These are phyloP conservation scores for Paramyrothecium sp. DNA, from an alignment of 2,329 filamentous ascomycete species.

Conservation along the genomic window DNA sequence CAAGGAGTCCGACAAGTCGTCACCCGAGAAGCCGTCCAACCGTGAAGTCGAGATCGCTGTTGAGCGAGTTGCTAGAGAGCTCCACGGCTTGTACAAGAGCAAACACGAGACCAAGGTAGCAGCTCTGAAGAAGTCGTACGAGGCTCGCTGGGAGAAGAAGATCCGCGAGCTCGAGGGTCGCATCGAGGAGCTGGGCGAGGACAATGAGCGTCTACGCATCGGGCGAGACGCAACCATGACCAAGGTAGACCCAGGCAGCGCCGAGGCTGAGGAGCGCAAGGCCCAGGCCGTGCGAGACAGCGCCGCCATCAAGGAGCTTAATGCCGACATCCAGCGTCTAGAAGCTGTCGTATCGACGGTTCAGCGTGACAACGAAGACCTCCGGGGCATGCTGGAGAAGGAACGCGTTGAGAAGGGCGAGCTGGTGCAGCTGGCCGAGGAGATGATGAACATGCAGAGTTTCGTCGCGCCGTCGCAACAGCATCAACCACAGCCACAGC, in stretches of 20 bases:
- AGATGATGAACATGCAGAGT: constrained; percentile 73
- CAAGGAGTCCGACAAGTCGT: constrained; percentile 39
- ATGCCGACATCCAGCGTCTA: constrained; percentile 73
- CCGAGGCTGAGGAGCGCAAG: constrained; percentile 49
- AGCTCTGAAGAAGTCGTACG: constrained; percentile 82
- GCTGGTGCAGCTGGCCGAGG: constrained; percentile 76
- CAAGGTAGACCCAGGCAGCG: constrained; percentile 48
- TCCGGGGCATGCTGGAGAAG: constrained; percentile 65
- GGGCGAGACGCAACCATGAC: constrained; percentile 66
- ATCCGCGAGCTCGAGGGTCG: constrained; percentile 73
- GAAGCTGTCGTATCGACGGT: constrained; percentile 70
- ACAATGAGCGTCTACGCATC: constrained; percentile 72
- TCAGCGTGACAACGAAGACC: constrained; percentile 65
- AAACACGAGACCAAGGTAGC: constrained; percentile 97
- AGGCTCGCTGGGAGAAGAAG: constrained; percentile 86
- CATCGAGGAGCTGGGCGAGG: constrained; percentile 66
- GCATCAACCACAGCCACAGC: constrained; percentile 14
- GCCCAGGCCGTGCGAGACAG: constrained; percentile 62
- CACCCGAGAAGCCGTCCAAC: constrained; percentile 36
- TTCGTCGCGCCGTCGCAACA: constrained; percentile 29
- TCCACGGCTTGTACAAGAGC: constrained; percentile 90
- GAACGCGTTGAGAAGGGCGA: constrained; percentile 84
- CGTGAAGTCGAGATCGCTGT: constrained; percentile 79
- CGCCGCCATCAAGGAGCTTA: constrained; percentile 66
- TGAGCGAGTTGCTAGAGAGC: constrained; percentile 88